Percentiles rank a stretch among this genome's conserved stretches.
Evolutionary conservation across 2,329 filamentous ascomycete genomes (phyloP).

Genomic region (Stachybotrys echinatus): DNA sequence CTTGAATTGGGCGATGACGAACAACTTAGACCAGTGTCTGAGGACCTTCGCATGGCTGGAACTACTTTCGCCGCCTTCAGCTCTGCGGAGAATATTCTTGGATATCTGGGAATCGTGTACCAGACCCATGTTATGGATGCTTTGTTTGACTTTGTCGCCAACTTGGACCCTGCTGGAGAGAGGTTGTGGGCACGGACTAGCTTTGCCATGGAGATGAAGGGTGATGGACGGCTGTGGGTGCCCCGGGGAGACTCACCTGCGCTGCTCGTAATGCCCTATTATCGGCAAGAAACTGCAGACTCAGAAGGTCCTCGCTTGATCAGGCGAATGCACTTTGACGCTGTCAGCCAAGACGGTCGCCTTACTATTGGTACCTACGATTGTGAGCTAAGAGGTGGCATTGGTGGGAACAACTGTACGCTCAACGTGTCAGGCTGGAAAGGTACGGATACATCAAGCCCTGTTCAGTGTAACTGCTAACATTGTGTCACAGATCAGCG

Average conservation of each 20-base stretch:
- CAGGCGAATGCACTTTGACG: neutral
- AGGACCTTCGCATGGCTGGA: neutral
- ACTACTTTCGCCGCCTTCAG: neutral
- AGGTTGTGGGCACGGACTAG: neutral
- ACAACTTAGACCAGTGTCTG: neutral
- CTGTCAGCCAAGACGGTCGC: neutral
- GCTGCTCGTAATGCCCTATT: neutral
- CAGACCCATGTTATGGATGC: neutral
- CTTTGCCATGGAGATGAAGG: neutral
- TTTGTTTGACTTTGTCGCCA: neutral
- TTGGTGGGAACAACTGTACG: neutral
- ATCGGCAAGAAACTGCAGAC: neutral
- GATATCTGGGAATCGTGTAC: neutral
- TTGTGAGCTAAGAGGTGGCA: neutral
- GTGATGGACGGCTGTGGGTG: neutral
- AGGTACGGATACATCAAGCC: neutral
- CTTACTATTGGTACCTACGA: neutral
- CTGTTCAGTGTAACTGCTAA: neutral
- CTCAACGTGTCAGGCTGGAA: neutral
- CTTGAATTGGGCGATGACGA: neutral
- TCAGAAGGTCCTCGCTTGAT: neutral
- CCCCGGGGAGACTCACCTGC: neutral
- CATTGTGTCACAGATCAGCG: neutral
- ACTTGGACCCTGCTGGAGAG: neutral
- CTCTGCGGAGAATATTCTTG: neutral